Evolutionary conservation across 768 basidiomycete genomes (phyloP).

Genomic region (Sporobolomyces pararoseus): DNA sequence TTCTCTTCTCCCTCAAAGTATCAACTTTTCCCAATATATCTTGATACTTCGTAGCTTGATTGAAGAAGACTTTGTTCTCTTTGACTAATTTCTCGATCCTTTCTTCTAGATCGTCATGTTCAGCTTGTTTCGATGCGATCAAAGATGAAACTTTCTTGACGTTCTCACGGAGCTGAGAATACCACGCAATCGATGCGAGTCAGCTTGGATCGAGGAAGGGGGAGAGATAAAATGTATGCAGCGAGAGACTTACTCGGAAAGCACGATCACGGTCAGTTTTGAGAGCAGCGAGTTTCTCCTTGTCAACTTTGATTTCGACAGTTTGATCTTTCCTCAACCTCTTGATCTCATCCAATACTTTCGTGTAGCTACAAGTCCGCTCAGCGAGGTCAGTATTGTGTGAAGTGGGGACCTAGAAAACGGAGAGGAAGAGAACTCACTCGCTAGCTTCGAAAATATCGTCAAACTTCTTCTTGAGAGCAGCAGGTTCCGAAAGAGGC

Average conservation of each 20-base stretch:
- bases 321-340: conserved; percentile 80
- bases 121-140: conserved; percentile 68
- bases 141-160: conserved; percentile 74
- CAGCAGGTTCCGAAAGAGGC: conserved; percentile 86
- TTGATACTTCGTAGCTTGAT: conserved; percentile 76
- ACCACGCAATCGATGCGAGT: no score
- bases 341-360: conserved; percentile 91
- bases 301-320: conserved; percentile 85
- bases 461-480: conserved; percentile 97
- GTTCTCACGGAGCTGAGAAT: conserved; percentile 29
- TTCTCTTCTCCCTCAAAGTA: conserved; percentile 61
- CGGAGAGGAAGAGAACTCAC: conserved; percentile 49
- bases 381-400: neutral
- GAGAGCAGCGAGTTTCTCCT: conserved; percentile 65
- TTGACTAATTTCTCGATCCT: conserved; percentile 74
- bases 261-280: conserved; percentile 76
- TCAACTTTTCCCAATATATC: conserved; percentile 73
- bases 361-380: conserved; percentile 71
- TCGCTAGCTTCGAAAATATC: conserved; percentile 98
- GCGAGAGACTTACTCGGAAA: conserved; percentile 57
- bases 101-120: conserved; percentile 94
- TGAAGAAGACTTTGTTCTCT: conserved; percentile 60
- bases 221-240: neutral
- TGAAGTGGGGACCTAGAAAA: no score
- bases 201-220: no score